Conservation (phyloP, 148 eudicot species). For the Persicaria tinctoria region DNA sequence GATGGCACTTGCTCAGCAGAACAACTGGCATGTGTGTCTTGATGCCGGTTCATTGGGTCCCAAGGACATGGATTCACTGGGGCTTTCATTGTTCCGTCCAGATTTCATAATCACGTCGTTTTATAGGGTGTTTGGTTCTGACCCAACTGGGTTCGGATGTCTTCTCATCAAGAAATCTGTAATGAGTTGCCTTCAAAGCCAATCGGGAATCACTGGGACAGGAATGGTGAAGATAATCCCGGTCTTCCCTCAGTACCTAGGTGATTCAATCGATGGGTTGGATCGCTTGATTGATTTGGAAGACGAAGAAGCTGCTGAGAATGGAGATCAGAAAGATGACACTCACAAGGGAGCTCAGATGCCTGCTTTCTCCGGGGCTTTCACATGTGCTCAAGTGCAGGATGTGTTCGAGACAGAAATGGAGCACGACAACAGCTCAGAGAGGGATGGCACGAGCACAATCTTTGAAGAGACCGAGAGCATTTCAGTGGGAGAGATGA, state of each 20-base stretch:
- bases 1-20: conserved; percentile 98
- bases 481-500: conserved; percentile 80
- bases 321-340: conserved; percentile 50
- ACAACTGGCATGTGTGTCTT: conserved; percentile 94
- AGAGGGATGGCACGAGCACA: conserved; percentile 82
- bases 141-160: conserved; percentile 97
- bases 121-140: conserved; percentile 88
- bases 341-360: conserved; percentile 47
- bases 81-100: conserved; percentile 83
- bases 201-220: conserved; percentile 75
- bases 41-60: conserved; percentile 99
- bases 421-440: conserved; percentile 84
- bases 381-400: conserved; percentile 79
- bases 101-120: conserved; percentile 96
- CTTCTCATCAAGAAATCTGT: conserved; percentile 92
- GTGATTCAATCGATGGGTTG: conserved; percentile 74
- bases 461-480: conserved; percentile 86
- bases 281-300: conserved; percentile 49
- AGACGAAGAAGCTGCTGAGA: conserved; percentile 48
- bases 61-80: conserved; percentile 97
- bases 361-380: conserved; percentile 98
- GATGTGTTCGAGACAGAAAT: conserved; percentile 91
- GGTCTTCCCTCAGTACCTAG: conserved; percentile 68
- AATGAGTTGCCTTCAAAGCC: conserved; percentile 76
- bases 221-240: conserved; percentile 95